These are phyloP conservation scores for Cymbidium sinense DNA, from an alignment of 106 monocot species.

Conservation along the genomic window DNA sequence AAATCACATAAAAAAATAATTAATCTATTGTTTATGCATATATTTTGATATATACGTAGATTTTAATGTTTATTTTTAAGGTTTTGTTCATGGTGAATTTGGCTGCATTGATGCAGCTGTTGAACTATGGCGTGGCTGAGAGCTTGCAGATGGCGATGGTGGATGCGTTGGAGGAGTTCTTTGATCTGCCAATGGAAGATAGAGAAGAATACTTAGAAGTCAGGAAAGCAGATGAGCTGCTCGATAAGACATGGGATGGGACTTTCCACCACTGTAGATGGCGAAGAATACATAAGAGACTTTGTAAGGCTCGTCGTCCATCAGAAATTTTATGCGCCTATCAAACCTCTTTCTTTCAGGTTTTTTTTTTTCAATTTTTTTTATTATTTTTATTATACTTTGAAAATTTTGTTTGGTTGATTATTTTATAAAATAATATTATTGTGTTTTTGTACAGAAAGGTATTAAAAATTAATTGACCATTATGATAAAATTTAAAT, in stretches of 20 bases:
- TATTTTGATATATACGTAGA: no score
- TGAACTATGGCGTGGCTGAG: constrained; percentile 35
- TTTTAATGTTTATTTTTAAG: no score
- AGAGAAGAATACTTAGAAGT: constrained; percentile 34
- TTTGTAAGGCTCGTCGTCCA: constrained; percentile 50
- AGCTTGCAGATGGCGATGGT: constrained; percentile 13
- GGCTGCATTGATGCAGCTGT: constrained; percentile 8
- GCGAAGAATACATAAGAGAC: constrained; percentile 48
- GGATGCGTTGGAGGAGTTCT: constrained; percentile 7
- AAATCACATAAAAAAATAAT: no score
- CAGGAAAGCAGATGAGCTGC: constrained; percentile 25
- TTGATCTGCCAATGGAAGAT: constrained; percentile 36
- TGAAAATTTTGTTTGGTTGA: no score
- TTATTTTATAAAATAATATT: no score
- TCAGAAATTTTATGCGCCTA: constrained; percentile 44
- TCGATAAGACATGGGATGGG: constrained; percentile 59
- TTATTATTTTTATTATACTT: no score
- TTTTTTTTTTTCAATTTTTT: no score
- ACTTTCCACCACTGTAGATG: constrained; percentile 48
- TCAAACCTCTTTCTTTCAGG: no score
- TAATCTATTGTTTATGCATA: no score
- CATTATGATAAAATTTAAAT: no score
- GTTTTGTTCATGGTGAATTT: background rate
- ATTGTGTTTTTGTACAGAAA: no score
- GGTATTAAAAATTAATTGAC: no score